Base-by-base conservation (phyloP, 2,329 filamentous ascomycete genomes). In the Sclerotinia glacialis region DNA sequence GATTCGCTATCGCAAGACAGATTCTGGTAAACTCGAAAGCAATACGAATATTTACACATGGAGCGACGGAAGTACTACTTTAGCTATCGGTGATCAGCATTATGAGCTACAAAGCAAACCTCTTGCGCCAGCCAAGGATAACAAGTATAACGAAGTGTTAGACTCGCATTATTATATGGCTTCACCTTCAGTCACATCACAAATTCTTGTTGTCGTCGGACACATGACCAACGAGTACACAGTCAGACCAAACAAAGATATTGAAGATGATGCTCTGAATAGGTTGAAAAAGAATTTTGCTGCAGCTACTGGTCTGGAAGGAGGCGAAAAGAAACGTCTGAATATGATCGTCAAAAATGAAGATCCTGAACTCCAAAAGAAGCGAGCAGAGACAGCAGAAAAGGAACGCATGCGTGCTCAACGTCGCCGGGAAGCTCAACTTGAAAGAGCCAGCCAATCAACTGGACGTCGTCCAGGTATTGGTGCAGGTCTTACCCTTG, bases 141-240 rank as follows among this genome's bases (percentile, higher is more conserved):
- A 58, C 72, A 85, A 87, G 2, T 90, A 90, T 79, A 81, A 87
- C 68, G 85, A 88, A 72, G 81, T 86, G 37, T 84, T 89, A 69
- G 91, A 94, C 72, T 86, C 88, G 8, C 89, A 91, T 77, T 90
- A 89, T 72, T 94, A 93, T 74, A 85, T 91, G 9, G 88, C 88
- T 2, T 87, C 89, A 1, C 89, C 90, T 0, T 86, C 91, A 72
- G 81, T 90, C 67, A 82, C 83, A 37, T 88, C 87, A 54, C 87
- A 88, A 68, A 80, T 91, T 31, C 81, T 93, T 68, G 84, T 91
- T 74, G 85, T 90, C 11, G 88, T 92, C 21, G 89, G 90, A 67
- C 91, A 93, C 75, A 83, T 94, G 74, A 89, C 88, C 12, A 88
- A 91, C 69, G 86, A 90, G 69, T 88, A 90, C 73, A 86, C 83